A percentile compares a stretch with the other conserved stretches of the same genome.
Evolutionary conservation across 2,329 filamentous ascomycete genomes (phyloP).

Genomic region (Akanthomyces uredinophilus): DNA sequence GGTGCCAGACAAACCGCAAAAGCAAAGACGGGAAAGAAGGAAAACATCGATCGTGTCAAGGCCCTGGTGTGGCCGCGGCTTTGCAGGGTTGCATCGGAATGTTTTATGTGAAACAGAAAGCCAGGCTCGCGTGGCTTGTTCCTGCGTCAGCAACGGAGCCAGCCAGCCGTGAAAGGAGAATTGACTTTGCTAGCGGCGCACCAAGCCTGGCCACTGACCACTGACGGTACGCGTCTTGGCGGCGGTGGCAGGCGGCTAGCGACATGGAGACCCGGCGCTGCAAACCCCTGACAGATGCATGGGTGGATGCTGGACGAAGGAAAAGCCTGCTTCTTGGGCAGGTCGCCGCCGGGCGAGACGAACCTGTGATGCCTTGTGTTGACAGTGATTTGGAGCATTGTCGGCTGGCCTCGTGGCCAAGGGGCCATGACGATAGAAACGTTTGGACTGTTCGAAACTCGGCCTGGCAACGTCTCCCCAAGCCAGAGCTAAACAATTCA

Average conservation of each 20-base stretch:
- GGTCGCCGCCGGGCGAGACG: background rate
- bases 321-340: background rate
- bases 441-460: background rate
- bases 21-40: background rate
- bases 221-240: background rate
- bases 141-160: constrained; percentile 8
- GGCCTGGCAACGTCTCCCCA: too few species aligned
- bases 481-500: background rate
- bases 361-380: background rate
- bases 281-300: constrained; percentile 4
- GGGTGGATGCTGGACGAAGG: background rate
- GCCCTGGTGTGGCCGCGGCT: background rate
- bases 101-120: constrained; percentile 12
- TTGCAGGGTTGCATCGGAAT: constrained; percentile 7
- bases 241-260: constrained; percentile 1
- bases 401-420: background rate
- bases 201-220: background rate
- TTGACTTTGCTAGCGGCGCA: background rate
- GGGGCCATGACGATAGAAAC: too few species aligned
- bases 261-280: background rate
- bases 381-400: background rate
- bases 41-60: constrained; percentile 10
- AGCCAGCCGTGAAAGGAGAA: constrained; percentile 5
- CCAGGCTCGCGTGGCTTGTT: constrained; percentile 8
- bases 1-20: background rate